Evolutionary conservation across 2,329 filamentous ascomycete species (phyloP).

Genomic region (Nigrospora sphaerica): DNA sequence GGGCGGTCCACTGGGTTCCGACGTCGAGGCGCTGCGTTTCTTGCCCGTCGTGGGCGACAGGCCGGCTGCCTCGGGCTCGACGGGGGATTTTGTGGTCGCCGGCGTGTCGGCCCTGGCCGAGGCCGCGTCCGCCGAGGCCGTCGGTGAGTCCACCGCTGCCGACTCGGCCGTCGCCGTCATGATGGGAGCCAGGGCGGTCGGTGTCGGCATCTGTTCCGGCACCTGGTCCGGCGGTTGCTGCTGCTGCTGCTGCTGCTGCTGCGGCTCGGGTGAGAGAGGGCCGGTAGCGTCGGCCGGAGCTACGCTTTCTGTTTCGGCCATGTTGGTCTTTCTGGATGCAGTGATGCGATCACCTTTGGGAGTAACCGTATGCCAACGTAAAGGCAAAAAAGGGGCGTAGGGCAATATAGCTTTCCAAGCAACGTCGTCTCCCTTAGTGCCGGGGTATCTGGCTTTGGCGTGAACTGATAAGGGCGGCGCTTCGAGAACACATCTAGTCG

Average conservation of each 20-base stretch:
- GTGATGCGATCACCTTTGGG: neutral
- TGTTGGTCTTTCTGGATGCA: neutral
- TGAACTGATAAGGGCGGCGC: neutral
- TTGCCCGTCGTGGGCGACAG: slow-evolving; percentile 14
- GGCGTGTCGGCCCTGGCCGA: too few species aligned
- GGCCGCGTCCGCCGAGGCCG: too few species aligned
- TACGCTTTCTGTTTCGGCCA: too few species aligned
- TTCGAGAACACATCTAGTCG: slow-evolving; percentile 5
- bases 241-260: too few species aligned
- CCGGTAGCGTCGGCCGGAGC: too few species aligned
- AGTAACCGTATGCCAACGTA: slow-evolving; percentile 1
- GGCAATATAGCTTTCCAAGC: neutral
- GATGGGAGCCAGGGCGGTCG: too few species aligned
- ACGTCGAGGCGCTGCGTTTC: slow-evolving; percentile 21
- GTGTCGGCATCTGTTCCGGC: too few species aligned
- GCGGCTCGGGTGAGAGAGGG: too few species aligned
- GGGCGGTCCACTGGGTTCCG: slow-evolving; percentile 25
- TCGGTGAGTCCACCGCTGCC: too few species aligned
- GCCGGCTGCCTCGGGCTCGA: slow-evolving; percentile 8
- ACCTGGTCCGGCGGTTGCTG: too few species aligned
- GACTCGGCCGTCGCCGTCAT: too few species aligned
- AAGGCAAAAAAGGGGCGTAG: slow-evolving; percentile 1
- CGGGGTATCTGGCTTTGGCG: slow-evolving; percentile 2
- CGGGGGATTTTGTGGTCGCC: slow-evolving; percentile 7
- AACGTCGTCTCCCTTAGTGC: neutral